A percentile compares a stretch with the other conserved stretches of the same genome.
phyloP scores from a whole-genome alignment of 2,329 filamentous ascomycete genomes.

The Chaetoscypha palmicola region DNA sequence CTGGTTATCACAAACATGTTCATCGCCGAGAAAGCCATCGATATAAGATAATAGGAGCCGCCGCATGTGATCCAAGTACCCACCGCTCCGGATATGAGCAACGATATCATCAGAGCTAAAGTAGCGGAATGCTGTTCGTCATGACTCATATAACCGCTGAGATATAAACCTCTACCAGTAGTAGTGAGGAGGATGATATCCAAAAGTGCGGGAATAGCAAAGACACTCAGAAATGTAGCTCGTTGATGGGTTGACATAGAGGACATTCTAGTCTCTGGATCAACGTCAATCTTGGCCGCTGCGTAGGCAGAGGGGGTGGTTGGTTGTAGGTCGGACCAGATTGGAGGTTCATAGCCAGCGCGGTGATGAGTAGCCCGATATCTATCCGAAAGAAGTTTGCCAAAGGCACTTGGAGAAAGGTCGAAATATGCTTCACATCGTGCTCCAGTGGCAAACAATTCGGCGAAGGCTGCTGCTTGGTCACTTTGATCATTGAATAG shows the following conservation, averaged over 20 bases:
- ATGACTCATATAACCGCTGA: conserved; percentile 48
- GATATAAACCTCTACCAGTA: conserved; percentile 52
- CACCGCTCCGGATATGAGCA: conserved; percentile 52
- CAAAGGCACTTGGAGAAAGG: conserved; percentile 42
- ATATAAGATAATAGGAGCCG: conserved; percentile 54
- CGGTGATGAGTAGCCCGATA: conserved; percentile 39
- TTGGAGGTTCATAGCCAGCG: conserved; percentile 40
- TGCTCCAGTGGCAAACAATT: conserved; percentile 55
- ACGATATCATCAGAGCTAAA: conserved; percentile 49
- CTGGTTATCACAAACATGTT: conserved; percentile 37
- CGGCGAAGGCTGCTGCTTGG: conserved; percentile 56
- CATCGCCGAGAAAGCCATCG: conserved; percentile 44
- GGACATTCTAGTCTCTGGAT: conserved; percentile 38
- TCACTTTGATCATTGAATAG: conserved; percentile 54
- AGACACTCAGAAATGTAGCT: conserved; percentile 46
- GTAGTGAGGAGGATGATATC: conserved; percentile 54
- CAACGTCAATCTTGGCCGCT: conserved; percentile 44
- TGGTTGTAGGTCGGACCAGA: conserved; percentile 42
- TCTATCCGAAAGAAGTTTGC: conserved; percentile 32
- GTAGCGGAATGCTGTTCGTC: conserved; percentile 46
- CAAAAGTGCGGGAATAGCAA: conserved; percentile 54
- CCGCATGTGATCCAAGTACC: conserved; percentile 58
- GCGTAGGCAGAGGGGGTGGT: conserved; percentile 44
- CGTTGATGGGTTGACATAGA: conserved; percentile 33
- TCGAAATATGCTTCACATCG: conserved; percentile 58